Base-by-base conservation (phyloP, 331 rosid species). In the Malus hybrid region DNA sequence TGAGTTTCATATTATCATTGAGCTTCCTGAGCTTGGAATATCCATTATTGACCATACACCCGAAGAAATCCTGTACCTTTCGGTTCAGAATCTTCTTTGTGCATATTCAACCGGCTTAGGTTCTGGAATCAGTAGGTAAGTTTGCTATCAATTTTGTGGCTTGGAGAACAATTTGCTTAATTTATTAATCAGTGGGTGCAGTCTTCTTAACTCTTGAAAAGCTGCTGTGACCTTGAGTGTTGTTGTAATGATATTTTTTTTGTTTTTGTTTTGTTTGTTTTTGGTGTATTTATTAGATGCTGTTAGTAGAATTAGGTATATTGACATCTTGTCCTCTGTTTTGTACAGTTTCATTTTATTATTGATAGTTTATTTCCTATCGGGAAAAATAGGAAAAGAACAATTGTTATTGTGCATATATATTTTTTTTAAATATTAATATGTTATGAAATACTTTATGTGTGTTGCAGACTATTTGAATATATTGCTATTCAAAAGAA, bases 11-110 rank as follows among this genome's bases (percentile, higher is more conserved):
- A 79, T 92, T 63, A 83, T 82, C 75, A 56, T 92, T 70, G 99
- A 94, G 87, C 89, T 94, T 68, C 89, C 97, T 32, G 99, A 94
- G 88, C 85, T 94, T 85, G 99, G 99, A 68, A 77, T 94, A 77
- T 94, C 99, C 66, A 75, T 94, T 65, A 70, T 92, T 85, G 99
- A 94, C 78, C 97, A 94, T 84, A 92, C 99, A 32, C 99, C 99
- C 13, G 99, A 94, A 85, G 99, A 94, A 80, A 90, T 94, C 76
- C 83, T 92, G 75, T 94, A 88, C 85, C 83, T 94, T 66, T 86
- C 96, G 6, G 84, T 92, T 84, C 97, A 87, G 86, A 92, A 90
- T 88, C 95, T 94, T 80, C 88, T 87, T 78, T 79, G 90, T 75
- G 86, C 99, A 64, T 92, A 90, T 84, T 94, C 99, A 42, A 87